These are phyloP conservation scores for Aureobasidium zeae DNA, from an alignment of 2,329 filamentous ascomycete species.

Conservation along the genomic window DNA sequence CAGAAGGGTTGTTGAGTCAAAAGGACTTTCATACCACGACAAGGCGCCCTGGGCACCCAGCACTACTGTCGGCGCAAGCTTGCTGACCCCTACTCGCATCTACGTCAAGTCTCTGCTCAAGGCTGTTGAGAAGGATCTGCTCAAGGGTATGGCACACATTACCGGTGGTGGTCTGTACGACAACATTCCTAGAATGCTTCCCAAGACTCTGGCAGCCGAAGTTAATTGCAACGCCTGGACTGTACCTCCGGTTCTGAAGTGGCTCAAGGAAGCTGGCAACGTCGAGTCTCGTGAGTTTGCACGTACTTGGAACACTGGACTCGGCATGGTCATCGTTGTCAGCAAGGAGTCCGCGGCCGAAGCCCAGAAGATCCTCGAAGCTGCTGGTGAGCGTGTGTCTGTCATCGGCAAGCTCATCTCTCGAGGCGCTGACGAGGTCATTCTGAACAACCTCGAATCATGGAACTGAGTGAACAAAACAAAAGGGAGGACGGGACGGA, in stretches of 20 bases:
- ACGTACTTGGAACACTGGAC: slow-evolving; percentile 85
- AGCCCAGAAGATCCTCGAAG: slow-evolving; percentile 52
- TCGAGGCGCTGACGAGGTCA: slow-evolving; percentile 32
- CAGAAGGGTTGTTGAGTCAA: slow-evolving; percentile 72
- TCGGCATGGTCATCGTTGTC: slow-evolving; percentile 90
- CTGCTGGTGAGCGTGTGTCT: slow-evolving; percentile 66
- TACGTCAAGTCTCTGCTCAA: slow-evolving; percentile 68
- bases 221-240: slow-evolving; percentile 71
- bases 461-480: slow-evolving; percentile 6
- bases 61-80: slow-evolving; percentile 59
- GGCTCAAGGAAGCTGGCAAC: slow-evolving; percentile 68
- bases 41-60: slow-evolving; percentile 64
- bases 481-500: too few relatives aligned
- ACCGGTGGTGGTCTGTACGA: slow-evolving; percentile 88
- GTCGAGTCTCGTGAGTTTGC: slow-evolving; percentile 74
- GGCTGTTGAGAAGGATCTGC: slow-evolving; percentile 49
- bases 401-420: slow-evolving; percentile 62
- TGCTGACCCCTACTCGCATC: slow-evolving; percentile 85
- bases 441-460: slow-evolving; percentile 14
- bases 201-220: slow-evolving; percentile 64
- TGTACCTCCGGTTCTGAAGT: slow-evolving; percentile 70
- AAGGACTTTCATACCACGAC: slow-evolving; percentile 61
- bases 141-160: slow-evolving; percentile 95
- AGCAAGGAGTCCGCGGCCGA: slow-evolving; percentile 52
- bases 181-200: slow-evolving; percentile 92